These are phyloP conservation scores for Phylloboletellus chloephorus DNA, from an alignment of 1,284 basidiomycete genomes.

Conservation along the genomic window DNA sequence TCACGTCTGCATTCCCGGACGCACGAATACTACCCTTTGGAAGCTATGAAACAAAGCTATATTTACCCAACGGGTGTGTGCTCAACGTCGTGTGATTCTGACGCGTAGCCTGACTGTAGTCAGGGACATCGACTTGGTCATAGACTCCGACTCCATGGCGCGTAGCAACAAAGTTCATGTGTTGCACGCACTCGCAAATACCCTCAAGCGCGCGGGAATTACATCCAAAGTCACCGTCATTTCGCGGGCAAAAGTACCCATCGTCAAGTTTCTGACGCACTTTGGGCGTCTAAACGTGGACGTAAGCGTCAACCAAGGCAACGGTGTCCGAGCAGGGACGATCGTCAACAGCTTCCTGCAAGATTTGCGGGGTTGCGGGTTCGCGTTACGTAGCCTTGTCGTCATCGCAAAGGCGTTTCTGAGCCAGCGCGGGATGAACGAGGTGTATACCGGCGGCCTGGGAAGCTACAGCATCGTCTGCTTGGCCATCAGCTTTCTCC, in stretches of 20 bases:
- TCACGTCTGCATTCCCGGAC: slow-evolving; percentile 68
- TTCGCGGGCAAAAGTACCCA: slow-evolving; percentile 86
- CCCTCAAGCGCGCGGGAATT: slow-evolving; percentile 56
- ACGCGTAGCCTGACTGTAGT: slow-evolving; percentile 9
- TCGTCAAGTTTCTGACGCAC: slow-evolving; percentile 85
- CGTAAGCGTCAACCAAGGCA: slow-evolving; percentile 85
- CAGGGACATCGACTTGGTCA: slow-evolving; percentile 76
- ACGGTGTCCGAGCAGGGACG: slow-evolving; percentile 76
- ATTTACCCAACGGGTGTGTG: slow-evolving; percentile 85
- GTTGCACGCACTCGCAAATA: slow-evolving; percentile 59
- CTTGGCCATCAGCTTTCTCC: slow-evolving; percentile 88
- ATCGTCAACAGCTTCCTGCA: slow-evolving; percentile 81
- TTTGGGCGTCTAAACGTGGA: slow-evolving; percentile 82
- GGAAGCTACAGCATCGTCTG: slow-evolving; percentile 95
- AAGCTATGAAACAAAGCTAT: slow-evolving; percentile 90
- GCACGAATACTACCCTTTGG: slow-evolving; percentile 87
- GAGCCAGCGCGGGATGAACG: slow-evolving; percentile 89
- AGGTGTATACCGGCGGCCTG: slow-evolving; percentile 92
- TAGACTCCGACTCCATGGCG: slow-evolving; percentile 62
- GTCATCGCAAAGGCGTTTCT: slow-evolving; percentile 90
- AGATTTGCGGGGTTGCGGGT: slow-evolving; percentile 50
- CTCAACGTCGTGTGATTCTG: not conserved
- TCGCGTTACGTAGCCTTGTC: slow-evolving; percentile 74
- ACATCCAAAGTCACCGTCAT: slow-evolving; percentile 77
- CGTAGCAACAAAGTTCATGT: slow-evolving; percentile 54